Conservation (phyloP, 78 protist genomes). For the slime mould (Dictyostelium discoideum) region DNA sequence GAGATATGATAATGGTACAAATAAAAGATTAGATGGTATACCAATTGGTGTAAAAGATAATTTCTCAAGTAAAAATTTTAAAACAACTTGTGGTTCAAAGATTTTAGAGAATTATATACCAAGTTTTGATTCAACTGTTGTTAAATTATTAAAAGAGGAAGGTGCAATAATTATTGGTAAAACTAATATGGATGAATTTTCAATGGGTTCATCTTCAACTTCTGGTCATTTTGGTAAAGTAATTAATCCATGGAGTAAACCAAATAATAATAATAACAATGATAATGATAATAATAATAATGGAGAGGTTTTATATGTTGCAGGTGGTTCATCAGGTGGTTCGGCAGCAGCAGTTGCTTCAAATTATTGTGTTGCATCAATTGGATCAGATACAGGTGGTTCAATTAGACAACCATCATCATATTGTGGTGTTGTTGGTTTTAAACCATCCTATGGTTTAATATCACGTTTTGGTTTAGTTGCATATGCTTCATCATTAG, state of each 20-base stretch:
- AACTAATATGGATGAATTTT: conserved; percentile 95
- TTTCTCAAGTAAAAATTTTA: conserved; percentile 63
- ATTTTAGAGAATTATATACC: conserved; percentile 82
- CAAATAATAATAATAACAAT: neutral
- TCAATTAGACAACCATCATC: conserved; percentile 88
- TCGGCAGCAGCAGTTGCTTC: conserved; percentile 85
- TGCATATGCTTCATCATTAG: conserved; percentile 87
- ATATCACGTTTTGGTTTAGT: conserved; percentile 85
- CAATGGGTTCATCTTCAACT: conserved; percentile 86
- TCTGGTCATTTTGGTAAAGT: conserved; percentile 3
- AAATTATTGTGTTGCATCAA: conserved; percentile 4
- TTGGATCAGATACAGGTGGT: conserved; percentile 91
- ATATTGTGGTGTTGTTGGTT: conserved; percentile 88
- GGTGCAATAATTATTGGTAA: conserved; percentile 93
- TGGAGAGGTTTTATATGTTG: neutral
- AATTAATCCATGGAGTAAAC: conserved; percentile 53
- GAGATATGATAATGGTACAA: too few species aligned
- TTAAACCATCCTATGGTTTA: conserved; percentile 91
- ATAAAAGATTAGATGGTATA: conserved; percentile 77
- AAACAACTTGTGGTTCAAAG: conserved; percentile 86
- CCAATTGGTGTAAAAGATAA: conserved; percentile 91
- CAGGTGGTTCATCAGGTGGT: conserved; percentile 90
- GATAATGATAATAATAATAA: neutral
- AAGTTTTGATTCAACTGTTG: conserved; percentile 86
- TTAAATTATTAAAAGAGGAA: conserved; percentile 34